These are phyloP conservation scores for Karstenula rhodostoma DNA, from an alignment of 2,329 filamentous ascomycete species.

Conservation along the genomic window DNA sequence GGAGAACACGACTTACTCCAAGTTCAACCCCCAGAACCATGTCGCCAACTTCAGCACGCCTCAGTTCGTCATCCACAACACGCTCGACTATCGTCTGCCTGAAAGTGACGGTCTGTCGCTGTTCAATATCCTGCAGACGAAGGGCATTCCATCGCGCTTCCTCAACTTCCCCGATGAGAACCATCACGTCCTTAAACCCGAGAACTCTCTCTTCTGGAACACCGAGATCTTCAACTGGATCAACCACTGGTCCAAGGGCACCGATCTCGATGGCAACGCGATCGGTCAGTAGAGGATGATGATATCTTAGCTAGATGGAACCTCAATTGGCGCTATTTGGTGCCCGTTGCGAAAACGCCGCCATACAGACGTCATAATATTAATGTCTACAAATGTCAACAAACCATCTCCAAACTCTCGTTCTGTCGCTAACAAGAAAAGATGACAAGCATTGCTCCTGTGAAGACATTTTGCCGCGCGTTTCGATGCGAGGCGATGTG, in stretches of 20 bases:
- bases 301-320: slow-evolving; percentile 2
- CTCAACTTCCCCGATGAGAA: slow-evolving; percentile 82
- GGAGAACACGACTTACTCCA: slow-evolving; percentile 57
- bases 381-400: background rate
- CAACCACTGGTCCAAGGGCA: slow-evolving; percentile 46
- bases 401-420: background rate
- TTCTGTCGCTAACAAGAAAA: background rate
- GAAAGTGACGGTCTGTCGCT: slow-evolving; percentile 83
- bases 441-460: background rate
- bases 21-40: slow-evolving; percentile 66
- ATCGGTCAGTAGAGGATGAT: slow-evolving; percentile 36
- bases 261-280: slow-evolving; percentile 37
- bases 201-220: slow-evolving; percentile 95
- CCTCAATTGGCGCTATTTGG: background rate
- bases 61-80: slow-evolving; percentile 88
- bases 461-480: background rate
- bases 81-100: slow-evolving; percentile 86
- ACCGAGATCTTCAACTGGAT: slow-evolving; percentile 56
- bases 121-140: slow-evolving; percentile 85
- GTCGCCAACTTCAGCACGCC: slow-evolving; percentile 81
- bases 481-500: background rate
- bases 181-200: slow-evolving; percentile 85
- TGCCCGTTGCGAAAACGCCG: background rate
- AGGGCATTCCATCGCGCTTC: slow-evolving; percentile 77
- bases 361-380: background rate